A percentile compares a stretch with the other conserved stretches of the same genome.
Evolutionary conservation across 2,329 filamentous ascomycete species (phyloP).

Genomic region (Calonectria henricotiae): DNA sequence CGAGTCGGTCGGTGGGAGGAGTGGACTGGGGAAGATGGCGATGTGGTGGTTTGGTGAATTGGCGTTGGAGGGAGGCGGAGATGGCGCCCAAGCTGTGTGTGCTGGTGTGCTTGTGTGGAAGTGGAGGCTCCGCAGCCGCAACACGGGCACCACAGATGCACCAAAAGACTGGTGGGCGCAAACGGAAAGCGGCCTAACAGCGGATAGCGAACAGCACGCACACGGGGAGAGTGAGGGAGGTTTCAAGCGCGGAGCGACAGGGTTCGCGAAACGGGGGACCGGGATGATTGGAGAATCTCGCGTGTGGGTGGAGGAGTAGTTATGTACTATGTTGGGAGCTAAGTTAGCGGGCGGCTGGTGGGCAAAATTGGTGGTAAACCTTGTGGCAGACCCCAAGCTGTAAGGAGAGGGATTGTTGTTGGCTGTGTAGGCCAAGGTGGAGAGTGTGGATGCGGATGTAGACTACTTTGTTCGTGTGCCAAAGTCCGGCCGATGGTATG

Average conservation of each 20-base stretch:
- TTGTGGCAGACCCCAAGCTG: constrained; percentile 4
- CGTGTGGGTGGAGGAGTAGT: constrained; percentile 42
- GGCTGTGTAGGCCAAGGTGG: constrained; percentile 26
- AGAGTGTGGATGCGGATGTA: constrained; percentile 22
- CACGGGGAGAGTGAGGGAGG: constrained; percentile 49
- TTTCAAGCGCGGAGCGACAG: constrained; percentile 47
- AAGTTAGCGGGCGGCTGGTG: constrained; percentile 7
- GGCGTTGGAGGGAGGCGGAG: constrained; percentile 44
- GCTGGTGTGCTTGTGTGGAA: constrained; percentile 45
- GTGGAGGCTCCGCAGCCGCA: constrained; percentile 47
- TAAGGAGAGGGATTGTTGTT: constrained; percentile 4
- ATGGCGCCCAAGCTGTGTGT: constrained; percentile 35
- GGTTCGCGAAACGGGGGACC: constrained; percentile 47
- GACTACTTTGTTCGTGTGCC: constrained; percentile 18
- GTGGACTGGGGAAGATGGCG: constrained; percentile 26
- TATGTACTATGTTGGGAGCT: constrained; percentile 15
- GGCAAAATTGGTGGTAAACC: constrained; percentile 1
- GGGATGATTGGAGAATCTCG: constrained; percentile 51
- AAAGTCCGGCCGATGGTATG: background rate
- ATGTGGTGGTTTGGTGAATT: constrained; percentile 31
- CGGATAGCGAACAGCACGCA: constrained; percentile 19
- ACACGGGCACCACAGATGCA: constrained; percentile 32
- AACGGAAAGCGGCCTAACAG: constrained; percentile 41
- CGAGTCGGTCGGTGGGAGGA: constrained; percentile 31
- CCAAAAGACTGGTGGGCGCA: constrained; percentile 32